Evolutionary conservation across 225 moss, liverwort and hornwort genomes (phyloP).

Genomic region (Marchantia paleacea): DNA sequence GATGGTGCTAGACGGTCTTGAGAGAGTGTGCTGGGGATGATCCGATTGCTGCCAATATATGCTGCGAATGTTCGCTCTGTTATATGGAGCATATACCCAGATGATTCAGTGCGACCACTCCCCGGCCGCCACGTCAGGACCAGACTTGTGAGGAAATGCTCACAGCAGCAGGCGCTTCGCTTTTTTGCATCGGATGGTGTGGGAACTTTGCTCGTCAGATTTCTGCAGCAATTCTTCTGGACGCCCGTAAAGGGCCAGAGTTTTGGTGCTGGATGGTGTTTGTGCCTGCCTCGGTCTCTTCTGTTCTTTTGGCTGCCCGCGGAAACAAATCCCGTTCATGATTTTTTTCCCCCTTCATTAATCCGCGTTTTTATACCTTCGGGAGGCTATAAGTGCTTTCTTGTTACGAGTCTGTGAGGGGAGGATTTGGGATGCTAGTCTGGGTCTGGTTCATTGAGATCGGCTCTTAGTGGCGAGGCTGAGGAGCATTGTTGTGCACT

Average conservation of each 20-base stretch:
- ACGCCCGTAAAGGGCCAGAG: neutral
- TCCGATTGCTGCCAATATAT: neutral
- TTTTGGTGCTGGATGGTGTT: neutral
- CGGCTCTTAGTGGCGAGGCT: neutral
- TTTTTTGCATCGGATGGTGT: neutral
- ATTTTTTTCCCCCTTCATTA: neutral
- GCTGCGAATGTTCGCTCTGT: slow-evolving; percentile 3
- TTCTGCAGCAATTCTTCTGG: neutral
- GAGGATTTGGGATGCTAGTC: neutral
- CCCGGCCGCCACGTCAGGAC: neutral
- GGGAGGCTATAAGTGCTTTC: neutral
- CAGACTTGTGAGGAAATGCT: neutral
- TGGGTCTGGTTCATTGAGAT: neutral
- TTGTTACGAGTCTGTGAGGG: neutral
- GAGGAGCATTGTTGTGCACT: neutral
- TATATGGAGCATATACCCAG: slow-evolving; percentile 3
- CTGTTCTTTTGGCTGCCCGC: neutral
- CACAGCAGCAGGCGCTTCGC: neutral
- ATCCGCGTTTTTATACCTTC: too few relatives aligned
- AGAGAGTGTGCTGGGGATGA: neutral
- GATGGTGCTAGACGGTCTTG: neutral
- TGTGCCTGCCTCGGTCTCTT: neutral
- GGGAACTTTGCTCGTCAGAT: neutral
- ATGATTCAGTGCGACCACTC: neutral
- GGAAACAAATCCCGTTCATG: neutral